Base-by-base conservation (phyloP, 1,139 yeast genomes). In the Nadsonia commutata region DNA sequence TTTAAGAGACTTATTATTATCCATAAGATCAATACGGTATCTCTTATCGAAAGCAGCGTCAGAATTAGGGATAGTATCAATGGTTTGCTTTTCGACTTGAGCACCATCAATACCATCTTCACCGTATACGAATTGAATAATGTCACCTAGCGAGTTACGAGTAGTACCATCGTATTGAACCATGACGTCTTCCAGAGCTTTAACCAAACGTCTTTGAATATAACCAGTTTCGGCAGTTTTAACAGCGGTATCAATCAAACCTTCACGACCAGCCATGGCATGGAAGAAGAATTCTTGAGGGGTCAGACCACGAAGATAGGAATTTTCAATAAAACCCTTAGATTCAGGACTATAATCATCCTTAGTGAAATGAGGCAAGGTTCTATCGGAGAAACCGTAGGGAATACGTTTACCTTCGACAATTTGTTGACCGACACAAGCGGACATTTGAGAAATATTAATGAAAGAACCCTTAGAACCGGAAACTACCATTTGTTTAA, bases 211-310 rank as follows among this genome's bases (percentile, higher is more conserved):
- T 72, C 99, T 90, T 68, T 93, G 98, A 60, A 90, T 93, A 65
- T 90, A 90, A 67, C 99, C 99, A 31, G 99, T 90, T 67, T 90
- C 98, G 2, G 99, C 98, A 37, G 98, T 90, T 65, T 88, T 88
- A 42, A 88, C 97, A 16, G 97, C 97, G 47, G 99, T 90, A 76
- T 90, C 99, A 64, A 90, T 90, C 62, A 90, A 76, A 76, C 99
- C 99, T 70, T 90, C 99, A 74, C 99, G 85, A 74, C 99, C 99
- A 56, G 98, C 98, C 98, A 93, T 93, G 45, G 98, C 98, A 63
- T 93, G 99, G 81, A 90, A 90, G 62, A 93, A 93, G 64, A 93
- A 93, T 64, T 93, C 98, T 65, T 90, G 98, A 36, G 99, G 99
- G 16, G 98, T 90, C 58, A 93, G 72, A 38, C 99, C 99, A 71